These are phyloP conservation scores for Silene conica DNA, from an alignment of 148 eudicot species.

Conservation along the genomic window DNA sequence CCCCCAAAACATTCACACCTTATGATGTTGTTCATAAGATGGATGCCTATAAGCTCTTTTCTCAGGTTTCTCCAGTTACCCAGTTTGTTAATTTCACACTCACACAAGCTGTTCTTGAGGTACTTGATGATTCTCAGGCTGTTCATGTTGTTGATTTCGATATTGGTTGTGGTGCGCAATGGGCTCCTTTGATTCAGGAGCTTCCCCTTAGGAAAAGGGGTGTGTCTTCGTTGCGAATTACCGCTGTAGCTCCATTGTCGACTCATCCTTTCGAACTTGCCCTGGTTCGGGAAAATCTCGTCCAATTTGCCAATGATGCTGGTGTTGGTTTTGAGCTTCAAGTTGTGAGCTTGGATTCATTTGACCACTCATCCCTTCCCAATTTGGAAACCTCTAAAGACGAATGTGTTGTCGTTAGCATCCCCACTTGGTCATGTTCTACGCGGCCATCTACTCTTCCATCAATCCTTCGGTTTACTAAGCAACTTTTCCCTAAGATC, in stretches of 20 bases:
- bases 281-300: slow-evolving; percentile 64
- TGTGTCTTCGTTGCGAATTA: slow-evolving; percentile 56
- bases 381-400: slow-evolving; percentile 42
- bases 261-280: slow-evolving; percentile 53
- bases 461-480: slow-evolving; percentile 55
- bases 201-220: slow-evolving; percentile 63
- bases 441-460: slow-evolving; percentile 44
- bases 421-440: slow-evolving; percentile 60
- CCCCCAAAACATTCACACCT: slow-evolving; percentile 39
- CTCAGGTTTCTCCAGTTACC: slow-evolving; percentile 72
- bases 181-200: slow-evolving; percentile 95
- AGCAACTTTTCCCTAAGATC: slow-evolving; percentile 66
- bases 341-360: slow-evolving; percentile 50
- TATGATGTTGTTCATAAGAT: slow-evolving; percentile 72
- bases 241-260: slow-evolving; percentile 56
- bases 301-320: slow-evolving; percentile 69
- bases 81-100: slow-evolving; percentile 82
- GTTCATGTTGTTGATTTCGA: slow-evolving; percentile 83
- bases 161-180: slow-evolving; percentile 86
- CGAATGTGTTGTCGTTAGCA: slow-evolving; percentile 72
- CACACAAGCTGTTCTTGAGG: slow-evolving; percentile 81
- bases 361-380: slow-evolving; percentile 49
- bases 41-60: slow-evolving; percentile 77
- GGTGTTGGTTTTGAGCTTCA: slow-evolving; percentile 71
- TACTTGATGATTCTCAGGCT: slow-evolving; percentile 51